Evolutionary conservation across 2,329 filamentous ascomycete genomes (phyloP).

Genomic region (Tolypocladium ovalisporum): DNA sequence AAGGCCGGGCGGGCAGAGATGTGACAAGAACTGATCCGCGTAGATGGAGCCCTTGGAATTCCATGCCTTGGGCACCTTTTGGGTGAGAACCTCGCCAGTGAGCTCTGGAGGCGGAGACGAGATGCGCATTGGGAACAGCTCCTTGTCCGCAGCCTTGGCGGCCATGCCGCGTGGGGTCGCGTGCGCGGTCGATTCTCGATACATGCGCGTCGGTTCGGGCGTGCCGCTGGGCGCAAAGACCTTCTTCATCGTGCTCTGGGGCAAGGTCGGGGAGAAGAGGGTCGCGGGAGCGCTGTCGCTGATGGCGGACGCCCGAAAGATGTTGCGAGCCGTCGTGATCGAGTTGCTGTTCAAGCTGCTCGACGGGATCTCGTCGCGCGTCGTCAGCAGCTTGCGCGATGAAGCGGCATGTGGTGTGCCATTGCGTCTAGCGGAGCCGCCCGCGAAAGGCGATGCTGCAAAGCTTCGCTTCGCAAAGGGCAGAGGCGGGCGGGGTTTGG

Average conservation of each 20-base stretch:
- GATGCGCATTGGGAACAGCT: constrained; percentile 49
- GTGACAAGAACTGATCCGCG: constrained; percentile 46
- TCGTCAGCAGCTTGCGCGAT: constrained; percentile 21
- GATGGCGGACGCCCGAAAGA: constrained; percentile 29
- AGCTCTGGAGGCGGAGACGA: constrained; percentile 44
- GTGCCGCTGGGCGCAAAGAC: constrained; percentile 35
- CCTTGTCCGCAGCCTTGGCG: constrained; percentile 34
- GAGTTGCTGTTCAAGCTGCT: constrained; percentile 24
- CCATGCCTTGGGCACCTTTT: constrained; percentile 41
- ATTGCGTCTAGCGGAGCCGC: constrained; percentile 18
- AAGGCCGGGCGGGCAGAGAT: constrained; percentile 45
- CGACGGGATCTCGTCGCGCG: constrained; percentile 23
- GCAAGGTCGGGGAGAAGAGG: constrained; percentile 34
- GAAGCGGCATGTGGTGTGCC: constrained; percentile 27
- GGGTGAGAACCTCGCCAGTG: constrained; percentile 42
- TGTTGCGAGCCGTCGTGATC: constrained; percentile 26
- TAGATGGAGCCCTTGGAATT: constrained; percentile 44
- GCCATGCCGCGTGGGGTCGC: constrained; percentile 38
- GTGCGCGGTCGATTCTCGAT: constrained; percentile 34
- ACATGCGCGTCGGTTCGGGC: constrained; percentile 29
- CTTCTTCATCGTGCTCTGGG: constrained; percentile 33
- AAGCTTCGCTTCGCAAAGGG: constrained; percentile 32
- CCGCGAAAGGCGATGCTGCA: constrained; percentile 23
- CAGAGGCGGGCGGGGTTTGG: constrained; percentile 27
- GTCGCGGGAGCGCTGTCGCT: constrained; percentile 18